These are phyloP conservation scores for Lagenidium sp. DNA, from an alignment of 352 stramenopile genomes.

Conservation along the genomic window DNA sequence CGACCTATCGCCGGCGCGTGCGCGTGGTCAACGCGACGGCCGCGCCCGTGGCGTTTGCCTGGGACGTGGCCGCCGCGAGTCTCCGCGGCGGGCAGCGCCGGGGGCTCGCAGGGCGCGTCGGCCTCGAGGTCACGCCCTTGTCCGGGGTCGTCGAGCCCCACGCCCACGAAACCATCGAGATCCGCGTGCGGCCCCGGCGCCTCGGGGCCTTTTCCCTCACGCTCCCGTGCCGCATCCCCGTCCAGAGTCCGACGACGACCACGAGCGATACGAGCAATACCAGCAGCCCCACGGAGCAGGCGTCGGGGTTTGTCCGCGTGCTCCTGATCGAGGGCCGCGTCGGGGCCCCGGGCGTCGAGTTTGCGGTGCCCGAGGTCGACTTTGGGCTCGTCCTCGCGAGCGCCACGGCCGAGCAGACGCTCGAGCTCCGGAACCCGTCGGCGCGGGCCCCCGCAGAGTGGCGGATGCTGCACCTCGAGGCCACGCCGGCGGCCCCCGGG, in stretches of 20 bases:
- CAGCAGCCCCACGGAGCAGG: neutral
- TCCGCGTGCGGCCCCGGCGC: too few species aligned
- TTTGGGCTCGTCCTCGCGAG: conserved; percentile 68
- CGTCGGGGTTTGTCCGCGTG: conserved; percentile 29
- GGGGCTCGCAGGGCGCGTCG: too few species aligned
- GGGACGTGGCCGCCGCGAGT: neutral
- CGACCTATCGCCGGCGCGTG: too few species aligned
- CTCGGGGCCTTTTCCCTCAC: conserved; percentile 11
- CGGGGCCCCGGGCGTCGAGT: conserved; percentile 24
- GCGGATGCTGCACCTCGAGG: conserved; percentile 38
- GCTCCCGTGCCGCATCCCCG: conserved; percentile 14
- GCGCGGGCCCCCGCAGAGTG: conserved; percentile 22
- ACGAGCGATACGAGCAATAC: conserved; percentile 39
- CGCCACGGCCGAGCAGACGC: conserved; percentile 23
- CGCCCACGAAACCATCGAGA: too few species aligned
- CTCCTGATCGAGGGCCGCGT: conserved; percentile 44
- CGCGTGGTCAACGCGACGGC: neutral
- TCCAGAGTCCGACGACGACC: too few species aligned
- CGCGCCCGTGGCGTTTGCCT: neutral
- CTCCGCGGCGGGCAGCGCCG: too few species aligned
- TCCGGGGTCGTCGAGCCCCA: too few species aligned
- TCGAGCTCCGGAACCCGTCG: conserved; percentile 24
- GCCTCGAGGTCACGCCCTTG: neutral
- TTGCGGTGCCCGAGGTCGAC: conserved; percentile 46
- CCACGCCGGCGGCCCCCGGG: neutral